These are phyloP conservation scores for Chytriomyces sp. DNA, from an alignment of 192 early-diverging fungal genomes.

Conservation along the genomic window DNA sequence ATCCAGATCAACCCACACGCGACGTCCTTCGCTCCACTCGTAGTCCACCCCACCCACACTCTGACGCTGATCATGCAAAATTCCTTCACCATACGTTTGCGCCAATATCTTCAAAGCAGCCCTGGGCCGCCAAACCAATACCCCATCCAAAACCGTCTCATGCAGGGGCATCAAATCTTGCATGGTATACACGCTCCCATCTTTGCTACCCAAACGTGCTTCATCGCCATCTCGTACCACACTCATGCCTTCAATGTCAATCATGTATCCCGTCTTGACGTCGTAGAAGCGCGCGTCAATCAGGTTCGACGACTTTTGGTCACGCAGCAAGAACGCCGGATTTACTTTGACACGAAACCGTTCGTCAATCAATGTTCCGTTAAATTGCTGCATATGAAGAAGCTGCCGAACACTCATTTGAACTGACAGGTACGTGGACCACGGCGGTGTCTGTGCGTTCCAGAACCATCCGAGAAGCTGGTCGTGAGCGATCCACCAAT, in stretches of 20 bases:
- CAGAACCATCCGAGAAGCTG: constrained; percentile 21
- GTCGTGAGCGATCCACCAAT: constrained; percentile 19
- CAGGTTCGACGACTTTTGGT: neutral
- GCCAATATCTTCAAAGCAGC: constrained; percentile 13
- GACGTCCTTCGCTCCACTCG: no score
- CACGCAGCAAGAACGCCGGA: neutral
- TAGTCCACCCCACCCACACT: neutral
- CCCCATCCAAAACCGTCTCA: constrained; percentile 10
- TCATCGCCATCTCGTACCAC: constrained; percentile 1
- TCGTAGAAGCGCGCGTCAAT: constrained; percentile 16
- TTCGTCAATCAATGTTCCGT: constrained; percentile 14
- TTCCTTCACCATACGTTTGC: constrained; percentile 28
- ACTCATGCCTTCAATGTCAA: constrained; percentile 5
- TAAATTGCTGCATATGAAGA: neutral
- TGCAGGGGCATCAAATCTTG: constrained; percentile 14
- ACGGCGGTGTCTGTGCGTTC: constrained; percentile 5
- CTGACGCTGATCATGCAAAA: neutral
- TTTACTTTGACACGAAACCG: constrained; percentile 11
- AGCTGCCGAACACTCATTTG: constrained; percentile 4
- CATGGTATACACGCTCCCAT: constrained; percentile 2
- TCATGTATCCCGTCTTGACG: constrained; percentile 11
- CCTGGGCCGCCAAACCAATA: constrained; percentile 11
- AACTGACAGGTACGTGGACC: constrained; percentile 3
- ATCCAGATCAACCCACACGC: no score
- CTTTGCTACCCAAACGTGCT: neutral